phyloP scores from a whole-genome alignment of 129 eudicot species.

The Pseudognaphalium luteoalbum region DNA sequence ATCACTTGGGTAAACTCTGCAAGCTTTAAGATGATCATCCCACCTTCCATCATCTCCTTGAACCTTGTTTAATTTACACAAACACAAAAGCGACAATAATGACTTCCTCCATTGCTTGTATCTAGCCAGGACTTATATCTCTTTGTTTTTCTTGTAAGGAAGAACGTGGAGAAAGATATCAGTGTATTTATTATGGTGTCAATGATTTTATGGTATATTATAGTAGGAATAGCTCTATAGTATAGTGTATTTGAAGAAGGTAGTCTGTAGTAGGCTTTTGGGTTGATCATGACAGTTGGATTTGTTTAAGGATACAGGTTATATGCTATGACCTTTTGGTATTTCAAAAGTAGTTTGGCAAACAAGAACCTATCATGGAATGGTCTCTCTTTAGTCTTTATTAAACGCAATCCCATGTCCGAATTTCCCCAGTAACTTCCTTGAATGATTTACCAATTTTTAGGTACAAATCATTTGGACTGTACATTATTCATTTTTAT shows the following conservation, averaged over 20 bases:
- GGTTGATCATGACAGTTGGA: not conserved
- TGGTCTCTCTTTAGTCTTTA: conserved; percentile 17
- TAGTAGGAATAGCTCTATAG: not conserved
- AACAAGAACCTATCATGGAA: conserved; percentile 6
- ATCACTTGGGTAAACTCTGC: conserved; percentile 29
- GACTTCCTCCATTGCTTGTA: conserved; percentile 18
- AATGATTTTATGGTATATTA: conserved; percentile 21
- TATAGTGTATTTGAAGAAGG: not conserved
- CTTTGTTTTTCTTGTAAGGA: not conserved
- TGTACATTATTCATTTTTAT: not conserved
- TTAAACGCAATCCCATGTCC: conserved; percentile 1
- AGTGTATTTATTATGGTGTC: not conserved
- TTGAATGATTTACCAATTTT: conserved; percentile 6
- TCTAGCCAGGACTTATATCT: conserved; percentile 13
- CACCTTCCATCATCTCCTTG: conserved; percentile 16
- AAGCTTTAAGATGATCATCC: conserved; percentile 20
- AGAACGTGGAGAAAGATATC: conserved; percentile 2
- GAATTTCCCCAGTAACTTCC: not conserved
- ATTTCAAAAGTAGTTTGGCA: conserved; percentile 27
- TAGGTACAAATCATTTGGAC: not conserved
- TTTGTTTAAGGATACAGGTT: conserved; percentile 6
- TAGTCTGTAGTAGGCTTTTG: not conserved
- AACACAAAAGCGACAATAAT: conserved; percentile 12
- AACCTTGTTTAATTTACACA: conserved; percentile 7
- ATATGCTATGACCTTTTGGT: conserved; percentile 7